These are phyloP conservation scores for Canavalia gladiata DNA, from an alignment of 306 rosid genomes.

Conservation along the genomic window DNA sequence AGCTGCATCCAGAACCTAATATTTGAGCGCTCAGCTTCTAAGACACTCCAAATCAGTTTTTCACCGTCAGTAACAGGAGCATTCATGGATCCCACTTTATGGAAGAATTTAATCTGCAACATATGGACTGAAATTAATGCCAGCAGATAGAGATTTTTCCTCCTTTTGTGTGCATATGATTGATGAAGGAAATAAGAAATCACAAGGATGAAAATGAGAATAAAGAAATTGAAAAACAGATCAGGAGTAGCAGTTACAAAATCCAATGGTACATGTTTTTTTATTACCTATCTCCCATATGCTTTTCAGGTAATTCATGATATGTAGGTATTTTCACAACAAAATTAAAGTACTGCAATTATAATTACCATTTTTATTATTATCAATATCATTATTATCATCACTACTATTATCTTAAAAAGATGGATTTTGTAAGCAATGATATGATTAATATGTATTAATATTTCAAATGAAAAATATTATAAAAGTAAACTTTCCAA, in stretches of 20 bases:
- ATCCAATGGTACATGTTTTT: background rate
- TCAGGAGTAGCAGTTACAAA: background rate
- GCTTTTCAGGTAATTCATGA: conserved; percentile 14
- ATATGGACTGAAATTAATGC: conserved; percentile 45
- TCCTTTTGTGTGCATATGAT: background rate
- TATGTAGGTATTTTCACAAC: background rate
- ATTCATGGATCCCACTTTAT: conserved; percentile 73
- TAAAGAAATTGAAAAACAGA: conserved; percentile 27
- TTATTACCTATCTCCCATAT: background rate
- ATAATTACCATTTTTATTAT: background rate
- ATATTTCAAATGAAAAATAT: background rate
- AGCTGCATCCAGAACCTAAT: conserved; percentile 67
- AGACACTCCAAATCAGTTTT: conserved; percentile 87
- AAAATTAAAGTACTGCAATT: background rate
- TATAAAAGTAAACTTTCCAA: conserved; percentile 17
- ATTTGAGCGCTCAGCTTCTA: conserved; percentile 87
- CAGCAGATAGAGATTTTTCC: conserved; percentile 11
- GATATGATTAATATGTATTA: conserved; percentile 10
- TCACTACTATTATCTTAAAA: background rate
- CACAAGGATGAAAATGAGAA: conserved; percentile 13
- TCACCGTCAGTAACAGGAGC: conserved; percentile 76
- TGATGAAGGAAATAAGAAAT: conserved; percentile 11
- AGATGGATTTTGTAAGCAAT: background rate
- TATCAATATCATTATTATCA: background rate
- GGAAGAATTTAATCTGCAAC: conserved; percentile 89